Evolutionary conservation across 2,329 filamentous ascomycete genomes (phyloP).

Genomic region (Dactylellina drechsleri): DNA sequence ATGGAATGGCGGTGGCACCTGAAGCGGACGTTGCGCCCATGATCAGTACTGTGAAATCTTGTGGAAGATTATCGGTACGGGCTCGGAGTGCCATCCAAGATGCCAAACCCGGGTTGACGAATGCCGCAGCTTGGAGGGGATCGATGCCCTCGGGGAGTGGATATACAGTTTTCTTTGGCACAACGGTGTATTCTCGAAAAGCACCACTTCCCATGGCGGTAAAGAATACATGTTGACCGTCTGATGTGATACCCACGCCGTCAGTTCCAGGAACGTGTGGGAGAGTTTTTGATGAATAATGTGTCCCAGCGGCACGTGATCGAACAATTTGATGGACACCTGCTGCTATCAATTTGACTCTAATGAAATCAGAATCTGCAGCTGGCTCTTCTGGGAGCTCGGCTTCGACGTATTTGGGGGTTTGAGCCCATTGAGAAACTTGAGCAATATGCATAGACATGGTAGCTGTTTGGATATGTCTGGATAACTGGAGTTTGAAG

Average conservation of each 20-base stretch:
- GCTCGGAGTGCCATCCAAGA: slow-evolving; percentile 69
- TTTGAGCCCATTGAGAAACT: slow-evolving; percentile 62
- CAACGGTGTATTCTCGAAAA: slow-evolving; percentile 66
- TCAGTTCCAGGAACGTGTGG: slow-evolving; percentile 68
- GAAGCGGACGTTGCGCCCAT: slow-evolving; percentile 68
- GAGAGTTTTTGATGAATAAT: slow-evolving; percentile 66
- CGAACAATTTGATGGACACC: slow-evolving; percentile 69
- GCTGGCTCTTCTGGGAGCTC: slow-evolving; percentile 60
- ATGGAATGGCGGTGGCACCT: slow-evolving; percentile 66
- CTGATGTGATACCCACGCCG: slow-evolving; percentile 65
- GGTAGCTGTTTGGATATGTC: neutral
- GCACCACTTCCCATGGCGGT: slow-evolving; percentile 62
- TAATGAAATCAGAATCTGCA: slow-evolving; percentile 62
- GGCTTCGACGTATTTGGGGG: slow-evolving; percentile 59
- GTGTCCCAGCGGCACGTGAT: slow-evolving; percentile 67
- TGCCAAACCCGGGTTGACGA: slow-evolving; percentile 68
- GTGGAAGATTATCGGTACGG: slow-evolving; percentile 62
- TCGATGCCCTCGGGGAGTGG: slow-evolving; percentile 65
- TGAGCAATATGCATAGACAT: slow-evolving; percentile 61
- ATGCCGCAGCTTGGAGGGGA: slow-evolving; percentile 66
- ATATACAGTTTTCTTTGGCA: slow-evolving; percentile 62
- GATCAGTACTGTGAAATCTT: slow-evolving; percentile 66
- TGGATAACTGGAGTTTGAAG: neutral
- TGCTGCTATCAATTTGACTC: slow-evolving; percentile 67
- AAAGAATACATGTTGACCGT: slow-evolving; percentile 67